These are phyloP conservation scores for Calocybe indica DNA, from an alignment of 768 basidiomycete genomes.

Conservation along the genomic window DNA sequence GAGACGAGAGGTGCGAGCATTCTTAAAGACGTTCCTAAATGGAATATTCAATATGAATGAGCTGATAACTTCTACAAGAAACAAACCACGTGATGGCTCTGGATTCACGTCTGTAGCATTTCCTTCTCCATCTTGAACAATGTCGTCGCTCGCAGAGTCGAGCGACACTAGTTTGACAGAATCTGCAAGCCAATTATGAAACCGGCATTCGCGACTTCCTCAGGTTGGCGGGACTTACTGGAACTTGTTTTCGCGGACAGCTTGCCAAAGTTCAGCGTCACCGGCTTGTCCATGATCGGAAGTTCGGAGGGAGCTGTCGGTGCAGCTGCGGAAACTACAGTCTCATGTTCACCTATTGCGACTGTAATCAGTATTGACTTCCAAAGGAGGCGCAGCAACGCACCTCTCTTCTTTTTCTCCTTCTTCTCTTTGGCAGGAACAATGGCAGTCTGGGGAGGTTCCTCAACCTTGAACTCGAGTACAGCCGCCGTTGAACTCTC, in stretches of 20 bases:
- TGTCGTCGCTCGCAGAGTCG: slow-evolving; percentile 70
- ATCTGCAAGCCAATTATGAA: slow-evolving; percentile 9
- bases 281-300: slow-evolving; percentile 75
- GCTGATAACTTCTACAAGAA: slow-evolving; percentile 21
- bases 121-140: slow-evolving; percentile 35
- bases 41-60: slow-evolving; percentile 37
- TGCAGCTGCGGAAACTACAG: slow-evolving; percentile 16
- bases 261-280: slow-evolving; percentile 72
- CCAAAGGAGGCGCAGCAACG: slow-evolving; percentile 26
- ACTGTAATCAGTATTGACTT: background rate
- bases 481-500: slow-evolving; percentile 72
- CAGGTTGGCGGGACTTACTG: slow-evolving; percentile 13
- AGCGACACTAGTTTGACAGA: slow-evolving; percentile 35
- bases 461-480: slow-evolving; percentile 75
- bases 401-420: slow-evolving; percentile 56
- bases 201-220: background rate
- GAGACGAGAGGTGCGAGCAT: slow-evolving; percentile 72
- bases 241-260: slow-evolving; percentile 27
- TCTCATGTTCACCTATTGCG: slow-evolving; percentile 20
- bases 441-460: slow-evolving; percentile 33
- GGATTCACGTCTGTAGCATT: too few relatives aligned
- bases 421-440: slow-evolving; percentile 43
- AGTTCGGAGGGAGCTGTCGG: slow-evolving; percentile 55
- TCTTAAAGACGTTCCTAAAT: slow-evolving; percentile 16
- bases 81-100: too few relatives aligned